Evolutionary conservation across 768 basidiomycete species (phyloP).

Genomic region (Tubosaeta brunneosetosa): DNA sequence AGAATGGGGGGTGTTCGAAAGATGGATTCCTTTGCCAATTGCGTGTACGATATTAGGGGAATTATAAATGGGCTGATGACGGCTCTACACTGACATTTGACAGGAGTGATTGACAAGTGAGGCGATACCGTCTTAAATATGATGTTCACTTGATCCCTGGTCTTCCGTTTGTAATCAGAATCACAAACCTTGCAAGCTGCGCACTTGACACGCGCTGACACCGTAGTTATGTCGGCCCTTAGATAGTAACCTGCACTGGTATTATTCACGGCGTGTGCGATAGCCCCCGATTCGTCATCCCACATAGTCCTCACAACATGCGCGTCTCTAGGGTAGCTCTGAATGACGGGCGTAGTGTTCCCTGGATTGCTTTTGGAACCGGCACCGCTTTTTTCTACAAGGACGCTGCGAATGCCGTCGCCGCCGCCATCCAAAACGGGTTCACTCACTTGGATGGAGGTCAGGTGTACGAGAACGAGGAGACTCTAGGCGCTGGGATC

Average conservation of each 20-base stretch:
- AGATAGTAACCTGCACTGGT: too few relatives aligned
- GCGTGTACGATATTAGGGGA: background rate
- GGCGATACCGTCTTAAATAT: too few relatives aligned
- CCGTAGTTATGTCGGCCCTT: too few relatives aligned
- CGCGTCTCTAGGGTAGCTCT: slow-evolving; percentile 36
- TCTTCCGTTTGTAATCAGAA: too few relatives aligned
- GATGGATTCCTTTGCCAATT: background rate
- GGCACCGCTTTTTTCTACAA: slow-evolving; percentile 48
- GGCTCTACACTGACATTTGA: too few relatives aligned
- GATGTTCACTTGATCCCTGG: too few relatives aligned
- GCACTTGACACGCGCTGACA: too few relatives aligned
- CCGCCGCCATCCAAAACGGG: slow-evolving; percentile 49
- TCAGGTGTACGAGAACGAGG: slow-evolving; percentile 55
- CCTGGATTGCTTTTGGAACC: slow-evolving; percentile 64
- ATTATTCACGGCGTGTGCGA: too few relatives aligned
- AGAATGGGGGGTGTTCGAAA: too few relatives aligned
- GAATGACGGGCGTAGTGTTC: slow-evolving; percentile 52
- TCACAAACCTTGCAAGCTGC: too few relatives aligned
- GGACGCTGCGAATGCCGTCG: slow-evolving; percentile 39
- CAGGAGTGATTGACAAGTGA: too few relatives aligned
- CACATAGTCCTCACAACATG: slow-evolving; percentile 18
- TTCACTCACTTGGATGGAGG: slow-evolving; percentile 64
- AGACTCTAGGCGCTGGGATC: slow-evolving; percentile 48
- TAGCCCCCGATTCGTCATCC: background rate
- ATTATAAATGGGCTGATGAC: too few relatives aligned